Conservation (phyloP, 2,329 filamentous ascomycete genomes). For the Fusarium torulosum region DNA sequence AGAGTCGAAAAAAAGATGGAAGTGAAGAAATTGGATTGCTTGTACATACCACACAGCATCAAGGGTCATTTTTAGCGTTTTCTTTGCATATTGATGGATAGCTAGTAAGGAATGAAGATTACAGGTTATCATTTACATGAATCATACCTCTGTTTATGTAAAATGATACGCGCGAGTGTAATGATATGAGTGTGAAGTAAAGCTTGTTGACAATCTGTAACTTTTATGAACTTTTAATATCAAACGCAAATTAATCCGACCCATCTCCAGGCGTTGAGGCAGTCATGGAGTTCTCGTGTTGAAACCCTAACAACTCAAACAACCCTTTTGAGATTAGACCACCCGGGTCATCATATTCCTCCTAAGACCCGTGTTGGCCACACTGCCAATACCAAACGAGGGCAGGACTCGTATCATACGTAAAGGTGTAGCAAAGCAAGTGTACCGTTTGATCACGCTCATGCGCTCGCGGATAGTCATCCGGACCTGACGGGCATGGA, state of each 20-base stretch:
- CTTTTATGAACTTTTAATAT: background rate
- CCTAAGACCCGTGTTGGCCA: slow-evolving; percentile 45
- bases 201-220: background rate
- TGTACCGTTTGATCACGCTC: slow-evolving; percentile 24
- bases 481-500: slow-evolving; percentile 34
- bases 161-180: too few species aligned
- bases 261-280: slow-evolving; percentile 35
- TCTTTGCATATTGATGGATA: slow-evolving; percentile 20
- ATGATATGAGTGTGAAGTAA: background rate
- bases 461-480: slow-evolving; percentile 38
- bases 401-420: slow-evolving; percentile 43
- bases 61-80: slow-evolving; percentile 28
- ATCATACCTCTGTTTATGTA: too few species aligned
- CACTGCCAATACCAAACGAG: slow-evolving; percentile 42
- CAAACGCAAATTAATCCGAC: background rate
- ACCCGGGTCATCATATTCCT: slow-evolving; percentile 37
- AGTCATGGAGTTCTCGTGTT: slow-evolving; percentile 32
- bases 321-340: slow-evolving; percentile 5
- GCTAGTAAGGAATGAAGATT: slow-evolving; percentile 7
- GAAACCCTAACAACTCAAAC: slow-evolving; percentile 24
- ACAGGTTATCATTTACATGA: background rate
- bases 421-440: slow-evolving; percentile 40
- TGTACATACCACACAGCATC: slow-evolving; percentile 17
- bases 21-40: background rate
- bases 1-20: background rate